Percentiles rank a stretch among this genome's conserved stretches.
phyloP scores from a whole-genome alignment of 768 basidiomycete genomes.

The Tephrocybe sp. region DNA sequence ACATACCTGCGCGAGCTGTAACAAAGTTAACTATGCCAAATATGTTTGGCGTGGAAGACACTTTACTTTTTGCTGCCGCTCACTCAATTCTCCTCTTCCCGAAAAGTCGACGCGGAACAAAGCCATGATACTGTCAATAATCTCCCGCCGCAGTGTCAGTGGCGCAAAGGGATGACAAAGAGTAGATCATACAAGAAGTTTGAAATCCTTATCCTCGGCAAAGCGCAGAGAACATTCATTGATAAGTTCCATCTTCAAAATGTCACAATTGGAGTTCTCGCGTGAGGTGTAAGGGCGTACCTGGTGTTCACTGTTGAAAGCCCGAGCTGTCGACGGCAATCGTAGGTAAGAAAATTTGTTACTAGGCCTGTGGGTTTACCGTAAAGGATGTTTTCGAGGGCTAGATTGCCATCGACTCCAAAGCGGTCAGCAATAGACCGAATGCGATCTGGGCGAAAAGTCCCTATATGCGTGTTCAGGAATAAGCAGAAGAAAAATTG shows the following conservation, averaged over 20 bases:
- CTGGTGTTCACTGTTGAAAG: conserved; percentile 92
- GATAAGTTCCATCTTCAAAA: conserved; percentile 79
- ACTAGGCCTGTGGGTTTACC: conserved; percentile 36
- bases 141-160: conserved; percentile 41
- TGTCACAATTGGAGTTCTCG: conserved; percentile 1
- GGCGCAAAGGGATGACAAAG: not conserved
- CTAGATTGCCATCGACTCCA: conserved; percentile 87
- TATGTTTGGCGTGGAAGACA: not conserved
- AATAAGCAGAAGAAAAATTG: not conserved
- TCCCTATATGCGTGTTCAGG: conserved; percentile 47
- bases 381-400: conserved; percentile 89
- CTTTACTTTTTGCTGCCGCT: conserved; percentile 84
- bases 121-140: conserved; percentile 97
- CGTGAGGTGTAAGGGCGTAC: conserved; percentile 30
- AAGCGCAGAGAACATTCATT: conserved; percentile 86
- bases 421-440: conserved; percentile 89
- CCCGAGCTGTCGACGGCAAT: conserved; percentile 56
- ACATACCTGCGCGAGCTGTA: conserved; percentile 78
- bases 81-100: conserved; percentile 90
- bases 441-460: conserved; percentile 93
- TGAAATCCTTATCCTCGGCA: conserved; percentile 85
- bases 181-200: conserved; percentile 50
- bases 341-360: not conserved
- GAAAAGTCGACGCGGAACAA: conserved; percentile 93
- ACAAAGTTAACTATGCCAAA: conserved; percentile 11